These are phyloP conservation scores for Trametes cubensis DNA, from an alignment of 768 basidiomycete genomes.

Conservation along the genomic window DNA sequence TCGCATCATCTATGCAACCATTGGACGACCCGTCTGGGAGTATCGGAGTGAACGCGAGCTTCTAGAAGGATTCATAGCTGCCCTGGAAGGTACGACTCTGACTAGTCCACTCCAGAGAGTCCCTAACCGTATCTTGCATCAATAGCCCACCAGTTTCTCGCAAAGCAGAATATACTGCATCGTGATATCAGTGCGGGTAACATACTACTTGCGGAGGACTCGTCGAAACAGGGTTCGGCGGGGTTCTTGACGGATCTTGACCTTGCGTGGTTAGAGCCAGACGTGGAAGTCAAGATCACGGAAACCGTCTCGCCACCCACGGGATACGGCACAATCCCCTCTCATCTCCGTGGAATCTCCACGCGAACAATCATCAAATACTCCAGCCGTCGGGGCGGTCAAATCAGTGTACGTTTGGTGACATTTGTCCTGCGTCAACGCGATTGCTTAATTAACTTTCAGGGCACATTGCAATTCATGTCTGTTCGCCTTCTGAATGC, in stretches of 20 bases:
- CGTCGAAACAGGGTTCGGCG: conserved; percentile 5
- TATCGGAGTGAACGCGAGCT: conserved; percentile 10
- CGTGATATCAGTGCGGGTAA: conserved; percentile 41
- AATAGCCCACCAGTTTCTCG: conserved; percentile 29
- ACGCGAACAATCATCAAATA: neutral
- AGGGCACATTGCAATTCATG: conserved; percentile 35
- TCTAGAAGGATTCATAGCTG: conserved; percentile 2
- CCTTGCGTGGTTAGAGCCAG: conserved; percentile 23
- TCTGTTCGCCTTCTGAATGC: conserved; percentile 12
- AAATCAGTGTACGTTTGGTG: conserved; percentile 1
- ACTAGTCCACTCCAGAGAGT: too few species aligned
- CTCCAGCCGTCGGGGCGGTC: neutral
- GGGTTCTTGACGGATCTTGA: conserved; percentile 40
- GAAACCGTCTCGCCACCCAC: neutral
- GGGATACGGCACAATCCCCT: neutral
- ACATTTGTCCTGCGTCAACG: too few species aligned
- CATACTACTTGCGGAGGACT: conserved; percentile 32
- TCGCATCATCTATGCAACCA: conserved; percentile 2
- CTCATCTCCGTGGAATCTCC: neutral
- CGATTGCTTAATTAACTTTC: too few species aligned
- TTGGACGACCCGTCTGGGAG: conserved; percentile 20
- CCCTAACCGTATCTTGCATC: too few species aligned
- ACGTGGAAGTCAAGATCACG: neutral
- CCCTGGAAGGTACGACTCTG: too few species aligned
- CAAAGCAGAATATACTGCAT: conserved; percentile 34